Conservation (phyloP, 139 green algal genomes). For the Chlamydomonas eustigma region DNA sequence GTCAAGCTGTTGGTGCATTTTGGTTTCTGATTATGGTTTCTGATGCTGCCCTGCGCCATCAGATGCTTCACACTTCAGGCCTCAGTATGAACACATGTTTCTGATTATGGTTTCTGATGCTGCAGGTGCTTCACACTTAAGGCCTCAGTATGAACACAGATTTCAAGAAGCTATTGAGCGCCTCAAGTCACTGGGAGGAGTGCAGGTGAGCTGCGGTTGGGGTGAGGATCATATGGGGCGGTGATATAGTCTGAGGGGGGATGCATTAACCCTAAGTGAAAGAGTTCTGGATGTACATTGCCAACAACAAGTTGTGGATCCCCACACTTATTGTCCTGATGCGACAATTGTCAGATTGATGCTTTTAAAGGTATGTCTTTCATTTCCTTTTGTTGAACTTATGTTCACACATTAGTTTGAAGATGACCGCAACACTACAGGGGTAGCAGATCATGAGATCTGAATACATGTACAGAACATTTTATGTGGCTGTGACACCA, state of each 20-base stretch:
- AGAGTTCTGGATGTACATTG: no score
- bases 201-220: background rate
- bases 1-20: no score
- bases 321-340: background rate
- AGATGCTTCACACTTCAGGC: background rate
- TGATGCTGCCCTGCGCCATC: background rate
- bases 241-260: background rate
- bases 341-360: background rate
- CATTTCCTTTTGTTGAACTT: no score
- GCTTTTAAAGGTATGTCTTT: no score
- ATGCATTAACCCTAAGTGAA: background rate
- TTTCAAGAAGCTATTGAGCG: slow-evolving; percentile 43
- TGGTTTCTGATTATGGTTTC: no score
- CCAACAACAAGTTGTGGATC: no score
- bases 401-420: no score
- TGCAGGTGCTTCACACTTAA: slow-evolving; percentile 32
- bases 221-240: background rate
- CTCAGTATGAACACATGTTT: background rate
- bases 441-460: no score
- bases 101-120: background rate
- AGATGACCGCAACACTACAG: no score
- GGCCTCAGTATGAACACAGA: slow-evolving; percentile 14
- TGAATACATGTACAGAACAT: background rate
- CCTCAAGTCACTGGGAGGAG: slow-evolving; percentile 47
- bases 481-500: background rate